phyloP scores from a whole-genome alignment of 331 rosid genomes.

The Quercus tomentella region DNA sequence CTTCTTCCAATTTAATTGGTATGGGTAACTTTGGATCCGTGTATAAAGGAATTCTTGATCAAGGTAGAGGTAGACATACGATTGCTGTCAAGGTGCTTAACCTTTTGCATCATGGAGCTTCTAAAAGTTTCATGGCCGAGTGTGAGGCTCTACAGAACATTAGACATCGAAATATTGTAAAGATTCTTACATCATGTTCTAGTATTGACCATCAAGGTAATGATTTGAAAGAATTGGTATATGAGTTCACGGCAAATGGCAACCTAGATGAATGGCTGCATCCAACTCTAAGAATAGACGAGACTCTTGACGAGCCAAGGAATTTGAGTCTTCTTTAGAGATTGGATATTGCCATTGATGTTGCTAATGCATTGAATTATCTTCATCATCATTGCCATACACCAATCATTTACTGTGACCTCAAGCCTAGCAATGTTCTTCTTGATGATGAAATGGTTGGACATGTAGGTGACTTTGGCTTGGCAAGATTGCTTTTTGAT shows the following conservation, averaged over 20 bases:
- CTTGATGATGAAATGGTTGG: constrained; percentile 49
- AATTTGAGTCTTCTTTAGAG: constrained; percentile 36
- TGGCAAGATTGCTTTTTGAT: constrained; percentile 45
- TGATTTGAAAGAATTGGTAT: constrained; percentile 47
- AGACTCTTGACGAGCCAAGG: not conserved
- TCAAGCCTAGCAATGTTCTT: constrained; percentile 55
- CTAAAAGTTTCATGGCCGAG: constrained; percentile 41
- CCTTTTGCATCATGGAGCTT: constrained; percentile 44
- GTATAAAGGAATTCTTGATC: constrained; percentile 35
- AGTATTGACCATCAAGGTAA: constrained; percentile 44
- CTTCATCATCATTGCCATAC: constrained; percentile 42
- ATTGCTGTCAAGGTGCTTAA: constrained; percentile 42
- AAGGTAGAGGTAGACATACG: constrained; percentile 4
- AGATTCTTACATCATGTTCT: constrained; percentile 43
- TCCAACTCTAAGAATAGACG: not conserved
- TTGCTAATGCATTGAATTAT: constrained; percentile 47
- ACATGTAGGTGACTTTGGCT: constrained; percentile 58
- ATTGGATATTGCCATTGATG: constrained; percentile 43
- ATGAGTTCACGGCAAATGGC: constrained; percentile 44
- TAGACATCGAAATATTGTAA: constrained; percentile 52
- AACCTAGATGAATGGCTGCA: constrained; percentile 50
- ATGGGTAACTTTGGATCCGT: constrained; percentile 48
- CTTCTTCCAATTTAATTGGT: constrained; percentile 34
- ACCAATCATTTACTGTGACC: constrained; percentile 52
- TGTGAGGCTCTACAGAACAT: constrained; percentile 33